These are phyloP conservation scores for Gorgonomyces haynaldii DNA, from an alignment of 192 early-diverging fungal genomes.

Conservation along the genomic window DNA sequence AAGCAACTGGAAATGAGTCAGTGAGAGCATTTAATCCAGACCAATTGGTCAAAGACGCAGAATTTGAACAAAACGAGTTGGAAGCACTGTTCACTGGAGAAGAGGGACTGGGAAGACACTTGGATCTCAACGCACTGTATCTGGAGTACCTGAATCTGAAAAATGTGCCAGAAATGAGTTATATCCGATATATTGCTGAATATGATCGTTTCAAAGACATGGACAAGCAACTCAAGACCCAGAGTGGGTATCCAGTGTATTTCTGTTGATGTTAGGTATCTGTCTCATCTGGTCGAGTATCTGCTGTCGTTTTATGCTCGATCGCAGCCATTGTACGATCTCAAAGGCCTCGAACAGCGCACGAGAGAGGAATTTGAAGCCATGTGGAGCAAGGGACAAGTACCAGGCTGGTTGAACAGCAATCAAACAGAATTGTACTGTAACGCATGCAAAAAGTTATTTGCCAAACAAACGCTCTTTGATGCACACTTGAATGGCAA, in stretches of 20 bases:
- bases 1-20: conserved; percentile 59
- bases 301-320: conserved; percentile 62
- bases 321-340: conserved; percentile 65
- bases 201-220: conserved; percentile 48
- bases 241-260: conserved; percentile 15
- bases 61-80: conserved; percentile 29
- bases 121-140: conserved; percentile 76
- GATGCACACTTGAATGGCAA: conserved; percentile 77
- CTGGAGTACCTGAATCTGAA: conserved; percentile 77
- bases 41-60: neutral
- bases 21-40: conserved; percentile 63
- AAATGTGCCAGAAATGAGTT: conserved; percentile 34
- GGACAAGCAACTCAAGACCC: conserved; percentile 15
- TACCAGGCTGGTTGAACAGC: conserved; percentile 50
- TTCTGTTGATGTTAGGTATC: conserved; percentile 38
- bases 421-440: conserved; percentile 52
- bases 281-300: conserved; percentile 51
- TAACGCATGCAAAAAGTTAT: conserved; percentile 62
- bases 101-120: conserved; percentile 67
- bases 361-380: conserved; percentile 45
- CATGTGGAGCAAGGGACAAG: conserved; percentile 43
- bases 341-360: conserved; percentile 37
- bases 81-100: conserved; percentile 91
- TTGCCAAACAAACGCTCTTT: conserved; percentile 74
- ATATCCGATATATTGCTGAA: conserved; percentile 55